Conservation (phyloP, 768 basidiomycete species). For the Mycena metata region DNA sequence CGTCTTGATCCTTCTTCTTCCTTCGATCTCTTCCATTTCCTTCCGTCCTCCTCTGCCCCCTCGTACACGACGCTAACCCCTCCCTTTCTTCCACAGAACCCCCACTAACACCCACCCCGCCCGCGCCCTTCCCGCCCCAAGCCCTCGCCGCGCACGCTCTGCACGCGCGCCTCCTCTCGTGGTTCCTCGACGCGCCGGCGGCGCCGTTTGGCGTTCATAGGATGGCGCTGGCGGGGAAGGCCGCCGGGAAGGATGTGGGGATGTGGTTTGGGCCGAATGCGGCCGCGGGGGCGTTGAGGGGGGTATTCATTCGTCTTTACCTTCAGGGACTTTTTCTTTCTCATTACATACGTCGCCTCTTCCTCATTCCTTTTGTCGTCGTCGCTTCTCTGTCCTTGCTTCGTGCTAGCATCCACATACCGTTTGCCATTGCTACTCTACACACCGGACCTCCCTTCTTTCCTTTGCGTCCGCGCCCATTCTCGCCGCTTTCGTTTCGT, state of each 20-base stretch:
- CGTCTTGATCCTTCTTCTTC: too few relatives aligned
- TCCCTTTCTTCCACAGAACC: too few relatives aligned
- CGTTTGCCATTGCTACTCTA: neutral
- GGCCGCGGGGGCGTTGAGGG: constrained; percentile 86
- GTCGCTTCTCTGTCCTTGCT: too few relatives aligned
- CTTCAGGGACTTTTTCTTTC: too few relatives aligned
- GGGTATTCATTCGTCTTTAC: too few relatives aligned
- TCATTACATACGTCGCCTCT: too few relatives aligned
- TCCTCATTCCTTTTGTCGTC: too few relatives aligned
- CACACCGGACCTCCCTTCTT: neutral
- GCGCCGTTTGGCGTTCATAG: constrained; percentile 83
- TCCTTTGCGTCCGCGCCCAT: too few relatives aligned
- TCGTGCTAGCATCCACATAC: neutral
- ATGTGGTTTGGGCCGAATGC: constrained; percentile 89
- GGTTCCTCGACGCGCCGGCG: constrained; percentile 82
- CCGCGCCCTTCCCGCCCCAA: constrained; percentile 46
- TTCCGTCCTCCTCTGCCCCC: too few relatives aligned
- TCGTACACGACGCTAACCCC: too few relatives aligned
- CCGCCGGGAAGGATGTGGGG: constrained; percentile 83
- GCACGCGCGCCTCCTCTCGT: constrained; percentile 78
- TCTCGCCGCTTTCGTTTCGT: neutral
- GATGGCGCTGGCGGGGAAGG: constrained; percentile 82
- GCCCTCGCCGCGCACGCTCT: constrained; percentile 64
- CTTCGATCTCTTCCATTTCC: too few relatives aligned
- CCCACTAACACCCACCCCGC: neutral